phyloP scores from a whole-genome alignment of 192 early-diverging fungal species.

The Cladochytrium replicatum region DNA sequence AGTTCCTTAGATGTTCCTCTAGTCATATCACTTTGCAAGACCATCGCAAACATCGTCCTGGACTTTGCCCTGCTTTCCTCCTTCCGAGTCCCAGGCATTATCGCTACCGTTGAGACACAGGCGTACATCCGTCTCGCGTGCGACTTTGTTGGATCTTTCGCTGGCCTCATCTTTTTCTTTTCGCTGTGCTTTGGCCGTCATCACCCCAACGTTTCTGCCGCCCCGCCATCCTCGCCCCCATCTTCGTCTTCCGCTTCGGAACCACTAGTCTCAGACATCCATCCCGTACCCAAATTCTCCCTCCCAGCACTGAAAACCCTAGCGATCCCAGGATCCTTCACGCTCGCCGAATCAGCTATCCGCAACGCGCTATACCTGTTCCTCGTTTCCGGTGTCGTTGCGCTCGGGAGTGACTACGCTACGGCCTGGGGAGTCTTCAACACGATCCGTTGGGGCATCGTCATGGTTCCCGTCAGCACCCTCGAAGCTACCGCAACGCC shows the following conservation, averaged over 20 bases:
- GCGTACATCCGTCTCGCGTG: constrained; percentile 11
- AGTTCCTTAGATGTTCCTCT: constrained; percentile 20
- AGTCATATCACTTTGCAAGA: constrained; percentile 5
- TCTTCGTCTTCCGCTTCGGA: too few species aligned
- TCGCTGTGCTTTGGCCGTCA: background rate
- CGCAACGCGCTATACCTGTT: constrained; percentile 18
- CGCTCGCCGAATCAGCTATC: constrained; percentile 14
- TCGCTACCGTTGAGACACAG: constrained; percentile 16
- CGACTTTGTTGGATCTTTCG: constrained; percentile 8
- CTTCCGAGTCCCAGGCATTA: constrained; percentile 3
- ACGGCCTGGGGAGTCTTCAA: constrained; percentile 27
- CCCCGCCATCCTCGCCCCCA: too few species aligned
- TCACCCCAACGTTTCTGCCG: too few species aligned
- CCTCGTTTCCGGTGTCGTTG: constrained; percentile 8
- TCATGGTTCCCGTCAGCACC: constrained; percentile 13
- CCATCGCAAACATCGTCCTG: constrained; percentile 13
- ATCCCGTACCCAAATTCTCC: too few species aligned
- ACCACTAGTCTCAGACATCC: too few species aligned
- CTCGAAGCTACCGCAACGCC: constrained; percentile 9
- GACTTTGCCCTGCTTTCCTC: constrained; percentile 17
- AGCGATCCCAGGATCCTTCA: constrained; percentile 7
- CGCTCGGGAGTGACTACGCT: constrained; percentile 10
- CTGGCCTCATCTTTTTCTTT: constrained; percentile 11
- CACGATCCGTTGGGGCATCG: constrained; percentile 21
- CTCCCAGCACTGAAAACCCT: constrained; percentile 1